Conservation (phyloP, 2,329 filamentous ascomycete species). For the Botrytis fragariae region DNA sequence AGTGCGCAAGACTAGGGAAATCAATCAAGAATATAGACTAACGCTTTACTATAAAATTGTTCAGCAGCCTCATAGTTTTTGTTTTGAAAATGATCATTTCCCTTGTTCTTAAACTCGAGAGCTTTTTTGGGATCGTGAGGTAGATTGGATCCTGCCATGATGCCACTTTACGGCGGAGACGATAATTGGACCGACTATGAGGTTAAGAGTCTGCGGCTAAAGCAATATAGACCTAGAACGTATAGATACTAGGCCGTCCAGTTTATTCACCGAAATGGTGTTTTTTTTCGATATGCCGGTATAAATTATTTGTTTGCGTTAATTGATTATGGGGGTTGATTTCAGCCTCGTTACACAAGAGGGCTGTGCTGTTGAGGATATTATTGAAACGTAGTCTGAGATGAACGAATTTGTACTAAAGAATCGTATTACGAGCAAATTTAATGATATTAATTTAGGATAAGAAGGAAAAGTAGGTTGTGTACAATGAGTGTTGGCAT, state of each 20-base stretch:
- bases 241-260: too few relatives aligned
- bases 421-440: not conserved
- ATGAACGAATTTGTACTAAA: not conserved
- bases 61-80: constrained; percentile 67
- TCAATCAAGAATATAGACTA: constrained; percentile 37
- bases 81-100: constrained; percentile 55
- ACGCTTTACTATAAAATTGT: constrained; percentile 70
- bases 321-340: not conserved
- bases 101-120: constrained; percentile 35
- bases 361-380: not conserved
- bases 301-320: not conserved
- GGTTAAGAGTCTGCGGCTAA: not conserved
- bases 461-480: not conserved
- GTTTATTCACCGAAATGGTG: not conserved
- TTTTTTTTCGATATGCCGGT: not conserved
- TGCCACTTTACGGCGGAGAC: constrained; percentile 4
- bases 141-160: constrained; percentile 31
- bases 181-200: not conserved
- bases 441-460: not conserved
- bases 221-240: not conserved
- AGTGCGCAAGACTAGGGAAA: not conserved
- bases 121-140: constrained; percentile 28
- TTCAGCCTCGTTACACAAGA: constrained; percentile 1
- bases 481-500: not conserved
- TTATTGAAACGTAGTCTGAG: not conserved